Base-by-base conservation (phyloP, 2,329 filamentous ascomycete genomes). In the Neonectria hederae region DNA sequence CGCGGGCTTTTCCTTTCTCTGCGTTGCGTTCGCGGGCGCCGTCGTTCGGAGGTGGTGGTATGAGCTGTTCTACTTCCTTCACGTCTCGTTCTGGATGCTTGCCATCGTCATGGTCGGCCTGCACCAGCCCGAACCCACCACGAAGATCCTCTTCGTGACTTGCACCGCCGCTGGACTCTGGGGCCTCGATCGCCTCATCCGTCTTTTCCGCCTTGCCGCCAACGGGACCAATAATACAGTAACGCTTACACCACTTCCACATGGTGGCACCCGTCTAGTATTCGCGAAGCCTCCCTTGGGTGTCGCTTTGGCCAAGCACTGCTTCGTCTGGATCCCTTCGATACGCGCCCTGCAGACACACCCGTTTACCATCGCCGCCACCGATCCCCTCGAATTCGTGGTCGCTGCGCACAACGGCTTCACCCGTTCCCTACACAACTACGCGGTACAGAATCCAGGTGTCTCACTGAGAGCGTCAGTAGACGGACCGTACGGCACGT, bases 261-360 rank as follows among this genome's bases (percentile, higher is more conserved):
- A 84, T 58, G 83, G 85, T 4, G 86, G 82, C 53, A 88, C 86
- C 19, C 83, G 85, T 40, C 81, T 89, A n/a, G 79, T 82, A 0
- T 76, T 89, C 32, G 76, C 80, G 54, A 85, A 86, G 73, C 80
- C 83, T 3, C 83, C 83, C 1, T 64, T 80, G 0, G 75, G 77
- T 2, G 83, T 83, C 1, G 74, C 77, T 2, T 82, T 88, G 0
- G 88, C 87, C 2, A 85, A 86, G 65, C 89, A 91, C 72, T 87
- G 86, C 69, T 90, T 89, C 70, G 75, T 91, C 30, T 90, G 87
- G 87, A 83, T 90, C 7, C 89, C 89, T 0, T 78, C 78, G 5
- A 82, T 90, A 52, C 83, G 88, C 10, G 68, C 79, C 2, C 77
- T 85, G 19, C 86, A 90, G 75, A 87, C 84, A 2, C 89, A 91